Base-by-base conservation (phyloP, 768 basidiomycete species). In the Suillus americanus region DNA sequence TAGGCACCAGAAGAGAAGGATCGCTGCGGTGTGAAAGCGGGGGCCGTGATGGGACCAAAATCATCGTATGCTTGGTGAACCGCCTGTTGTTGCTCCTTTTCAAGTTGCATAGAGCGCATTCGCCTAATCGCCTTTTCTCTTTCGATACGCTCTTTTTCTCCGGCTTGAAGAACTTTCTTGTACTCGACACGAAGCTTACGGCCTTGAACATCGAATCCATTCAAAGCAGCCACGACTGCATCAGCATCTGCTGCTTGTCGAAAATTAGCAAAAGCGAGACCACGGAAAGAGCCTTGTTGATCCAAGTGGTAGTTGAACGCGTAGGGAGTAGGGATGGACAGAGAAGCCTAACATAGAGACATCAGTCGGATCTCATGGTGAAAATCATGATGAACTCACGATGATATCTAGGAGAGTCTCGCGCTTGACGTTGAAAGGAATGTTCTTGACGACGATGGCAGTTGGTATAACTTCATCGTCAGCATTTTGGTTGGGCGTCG, bases 261-360 rank as follows among this genome's bases (percentile, higher is more conserved):
- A 80, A 98, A 99, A 77, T 99, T 99, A 74, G 97, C 97, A 77
- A 99, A 99, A 14, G 97, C 97, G 61, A 99, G 79, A 23, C 97
- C 97, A 66, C 97, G 90, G 85, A 99, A 99, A 50, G 94, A 90
- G 70, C 96, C 96, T 73, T 92, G 90, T 70, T 94, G 93, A 79
- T 98, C 96, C 73, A 97, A 87, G 77, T 99, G 97, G 76, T 99
- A 99, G 79, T 99, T 99, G 86, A 99, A 99, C 35, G 97, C 97
- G 78, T 98, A 99, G 45, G 97, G 97, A 16, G 95, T 92, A 65
- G 96, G 96, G 74, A 99, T 97, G 50, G 90, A 85, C 68, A 99
- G 80, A 62, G 95, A 96, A 72, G 90, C 88, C 94, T 96, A 69
- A 60, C 64, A 64, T 37, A 48, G 57, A 70, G 68, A 51, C 71